phyloP scores from a whole-genome alignment of 2,329 filamentous ascomycete species.

The Dactylonectria macrodidyma region DNA sequence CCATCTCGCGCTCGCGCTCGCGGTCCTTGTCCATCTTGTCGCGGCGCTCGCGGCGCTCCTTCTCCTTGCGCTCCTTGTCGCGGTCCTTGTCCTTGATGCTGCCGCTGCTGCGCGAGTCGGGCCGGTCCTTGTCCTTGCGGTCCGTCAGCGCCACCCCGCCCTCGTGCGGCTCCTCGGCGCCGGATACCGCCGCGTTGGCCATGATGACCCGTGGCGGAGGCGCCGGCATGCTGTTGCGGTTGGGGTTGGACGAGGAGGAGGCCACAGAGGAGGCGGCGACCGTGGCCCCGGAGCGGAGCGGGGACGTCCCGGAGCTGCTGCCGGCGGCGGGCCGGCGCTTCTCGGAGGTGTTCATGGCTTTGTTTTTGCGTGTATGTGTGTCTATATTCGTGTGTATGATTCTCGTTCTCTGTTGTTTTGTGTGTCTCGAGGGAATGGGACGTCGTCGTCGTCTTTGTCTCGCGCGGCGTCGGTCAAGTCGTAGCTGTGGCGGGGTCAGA shows the following conservation, averaged over 20 bases:
- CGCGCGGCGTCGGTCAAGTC: conserved; percentile 40
- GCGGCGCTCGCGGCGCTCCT: conserved; percentile 39
- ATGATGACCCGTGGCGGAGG: conserved; percentile 51
- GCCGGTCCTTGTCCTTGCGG: conserved; percentile 46
- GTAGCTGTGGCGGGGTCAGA: conserved; percentile 45
- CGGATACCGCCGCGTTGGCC: conserved; percentile 40
- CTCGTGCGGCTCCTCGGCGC: conserved; percentile 46
- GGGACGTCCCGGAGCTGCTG: conserved; percentile 40
- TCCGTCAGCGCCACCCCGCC: conserved; percentile 43
- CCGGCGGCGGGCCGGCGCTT: conserved; percentile 59
- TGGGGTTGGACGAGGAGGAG: conserved; percentile 44
- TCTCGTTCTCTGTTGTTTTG: conserved; percentile 4
- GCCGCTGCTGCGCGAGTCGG: conserved; percentile 54
- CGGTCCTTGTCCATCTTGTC: conserved; percentile 45
- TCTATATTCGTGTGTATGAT: conserved; percentile 1
- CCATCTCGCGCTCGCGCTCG: conserved; percentile 47
- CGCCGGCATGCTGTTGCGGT: conserved; percentile 49
- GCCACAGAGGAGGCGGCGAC: conserved; percentile 29
- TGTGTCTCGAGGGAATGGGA: neutral
- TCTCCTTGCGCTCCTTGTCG: conserved; percentile 46
- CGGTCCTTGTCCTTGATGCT: conserved; percentile 51
- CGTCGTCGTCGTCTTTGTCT: conserved; percentile 5
- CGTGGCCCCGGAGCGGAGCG: conserved; percentile 38
- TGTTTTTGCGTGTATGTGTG: neutral
- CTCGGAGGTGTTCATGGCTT: conserved; percentile 59